These are phyloP conservation scores for Alternaria ethzedia DNA, from an alignment of 2,329 filamentous ascomycete species.

Conservation along the genomic window DNA sequence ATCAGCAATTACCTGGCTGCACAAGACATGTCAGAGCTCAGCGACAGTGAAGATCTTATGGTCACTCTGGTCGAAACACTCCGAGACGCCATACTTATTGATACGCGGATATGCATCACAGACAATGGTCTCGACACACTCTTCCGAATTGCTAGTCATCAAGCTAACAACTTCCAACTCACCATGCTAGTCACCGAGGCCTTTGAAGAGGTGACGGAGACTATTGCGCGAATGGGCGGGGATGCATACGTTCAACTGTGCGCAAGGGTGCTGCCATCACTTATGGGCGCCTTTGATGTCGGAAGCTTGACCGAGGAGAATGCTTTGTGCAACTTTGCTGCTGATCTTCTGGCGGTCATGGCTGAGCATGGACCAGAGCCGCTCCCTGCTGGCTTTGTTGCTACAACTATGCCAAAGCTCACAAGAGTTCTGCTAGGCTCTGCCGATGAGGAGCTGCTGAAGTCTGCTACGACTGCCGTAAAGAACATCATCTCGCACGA, in stretches of 20 bases:
- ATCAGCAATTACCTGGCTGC: conserved; percentile 75
- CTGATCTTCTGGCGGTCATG: conserved; percentile 81
- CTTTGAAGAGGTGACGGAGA: conserved; percentile 84
- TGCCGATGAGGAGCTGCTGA: conserved; percentile 84
- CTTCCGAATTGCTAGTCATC: conserved; percentile 87
- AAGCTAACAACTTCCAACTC: conserved; percentile 88
- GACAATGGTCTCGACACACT: conserved; percentile 81
- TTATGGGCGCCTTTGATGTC: conserved; percentile 89
- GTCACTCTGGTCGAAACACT: conserved; percentile 89
- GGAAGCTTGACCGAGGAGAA: conserved; percentile 85
- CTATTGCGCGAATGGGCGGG: conserved; percentile 67
- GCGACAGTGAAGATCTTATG: conserved; percentile 89
- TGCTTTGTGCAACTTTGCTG: conserved; percentile 83
- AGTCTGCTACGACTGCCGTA: conserved; percentile 82
- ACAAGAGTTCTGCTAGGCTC: conserved; percentile 82
- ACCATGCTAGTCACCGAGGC: conserved; percentile 86
- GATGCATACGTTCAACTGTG: conserved; percentile 80
- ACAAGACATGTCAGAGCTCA: conserved; percentile 82
- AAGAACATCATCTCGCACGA: conserved; percentile 92
- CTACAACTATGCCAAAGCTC: conserved; percentile 84
- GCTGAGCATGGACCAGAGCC: conserved; percentile 84
- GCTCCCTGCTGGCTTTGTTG: conserved; percentile 84
- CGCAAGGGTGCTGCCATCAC: conserved; percentile 81
- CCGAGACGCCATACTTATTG: conserved; percentile 79
- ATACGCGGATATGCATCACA: conserved; percentile 75